Conservation (phyloP, 441 rosid genomes). For the Pelargonium myrrhifolium region DNA sequence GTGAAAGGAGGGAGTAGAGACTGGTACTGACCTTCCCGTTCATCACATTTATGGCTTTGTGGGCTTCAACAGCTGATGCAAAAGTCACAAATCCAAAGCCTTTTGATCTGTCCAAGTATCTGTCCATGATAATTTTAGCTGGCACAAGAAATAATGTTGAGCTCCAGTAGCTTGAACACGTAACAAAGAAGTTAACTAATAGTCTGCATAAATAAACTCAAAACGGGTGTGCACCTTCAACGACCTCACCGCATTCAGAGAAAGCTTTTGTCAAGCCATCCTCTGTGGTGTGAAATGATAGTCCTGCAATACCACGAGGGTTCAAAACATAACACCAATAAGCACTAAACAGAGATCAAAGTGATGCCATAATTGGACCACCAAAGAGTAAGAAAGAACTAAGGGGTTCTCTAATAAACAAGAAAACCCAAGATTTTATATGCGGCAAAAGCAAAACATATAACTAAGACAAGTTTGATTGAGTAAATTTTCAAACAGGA, state of each 20-base stretch:
- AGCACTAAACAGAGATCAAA: not conserved
- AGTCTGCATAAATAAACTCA: not conserved
- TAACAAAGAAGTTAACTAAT: not conserved
- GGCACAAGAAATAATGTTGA: constrained; percentile 18
- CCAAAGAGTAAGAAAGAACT: not conserved
- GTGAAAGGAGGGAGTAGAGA: not conserved
- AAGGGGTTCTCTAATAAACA: not conserved
- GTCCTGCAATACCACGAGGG: constrained; percentile 33
- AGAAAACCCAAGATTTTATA: not conserved
- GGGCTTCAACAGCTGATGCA: constrained; percentile 75
- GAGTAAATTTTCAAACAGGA: not conserved
- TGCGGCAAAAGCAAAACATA: not conserved
- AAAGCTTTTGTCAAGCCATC: constrained; percentile 60
- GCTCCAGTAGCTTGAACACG: not conserved
- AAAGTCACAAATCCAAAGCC: constrained; percentile 87
- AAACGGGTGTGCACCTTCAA: constrained; percentile 60
- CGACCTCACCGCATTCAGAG: constrained; percentile 74
- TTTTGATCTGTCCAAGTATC: constrained; percentile 59
- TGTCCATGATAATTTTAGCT: constrained; percentile 65
- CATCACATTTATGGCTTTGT: constrained; percentile 47
- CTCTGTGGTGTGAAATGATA: constrained; percentile 65
- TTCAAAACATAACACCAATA: not conserved
- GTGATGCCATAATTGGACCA: not conserved
- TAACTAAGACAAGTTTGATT: not conserved
- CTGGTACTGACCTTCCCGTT: constrained; percentile 53